phyloP scores from a whole-genome alignment of 2,329 filamentous ascomycete species.

The Piedraia hortae region DNA sequence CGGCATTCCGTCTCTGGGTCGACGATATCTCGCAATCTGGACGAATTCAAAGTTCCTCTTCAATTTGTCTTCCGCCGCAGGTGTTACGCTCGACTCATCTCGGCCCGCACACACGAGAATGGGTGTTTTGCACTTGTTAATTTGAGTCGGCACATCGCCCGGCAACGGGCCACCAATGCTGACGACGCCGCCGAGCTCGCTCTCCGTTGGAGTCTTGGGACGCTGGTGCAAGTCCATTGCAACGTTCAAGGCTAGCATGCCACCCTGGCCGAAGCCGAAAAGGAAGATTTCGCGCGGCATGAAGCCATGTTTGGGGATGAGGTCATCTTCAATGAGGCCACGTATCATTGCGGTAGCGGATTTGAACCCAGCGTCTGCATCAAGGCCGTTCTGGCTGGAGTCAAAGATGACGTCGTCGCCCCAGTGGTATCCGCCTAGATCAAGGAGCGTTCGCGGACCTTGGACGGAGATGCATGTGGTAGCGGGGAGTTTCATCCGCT shows the following conservation, averaged over 20 bases:
- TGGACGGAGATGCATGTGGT: slow-evolving; percentile 49
- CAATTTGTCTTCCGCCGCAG: slow-evolving; percentile 33
- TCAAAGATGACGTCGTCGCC: slow-evolving; percentile 31
- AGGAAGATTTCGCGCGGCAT: slow-evolving; percentile 22
- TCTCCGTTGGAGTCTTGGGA: slow-evolving; percentile 3
- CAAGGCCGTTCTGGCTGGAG: slow-evolving; percentile 22
- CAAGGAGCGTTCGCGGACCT: slow-evolving; percentile 38
- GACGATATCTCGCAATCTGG: slow-evolving; percentile 39
- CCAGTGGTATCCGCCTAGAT: slow-evolving; percentile 37
- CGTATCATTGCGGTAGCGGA: slow-evolving; percentile 16
- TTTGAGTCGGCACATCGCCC: slow-evolving; percentile 16
- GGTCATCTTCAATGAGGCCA: slow-evolving; percentile 17
- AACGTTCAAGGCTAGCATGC: slow-evolving; percentile 24
- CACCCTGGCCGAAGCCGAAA: slow-evolving; percentile 30
- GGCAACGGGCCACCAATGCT: slow-evolving; percentile 35
- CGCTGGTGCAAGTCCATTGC: slow-evolving; percentile 9
- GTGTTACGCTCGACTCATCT: slow-evolving; percentile 25
- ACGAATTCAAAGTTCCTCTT: slow-evolving; percentile 28
- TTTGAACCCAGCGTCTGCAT: slow-evolving; percentile 26
- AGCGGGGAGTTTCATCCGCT: slow-evolving; percentile 43
- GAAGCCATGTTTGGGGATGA: slow-evolving; percentile 24
- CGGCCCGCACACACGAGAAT: slow-evolving; percentile 33
- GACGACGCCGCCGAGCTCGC: slow-evolving; percentile 29
- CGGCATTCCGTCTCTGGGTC: slow-evolving; percentile 58
- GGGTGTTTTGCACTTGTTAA: slow-evolving; percentile 31